A percentile compares a stretch with the other conserved stretches of the same genome.
phyloP scores from a whole-genome alignment of 2,329 filamentous ascomycete species.

The Lachnellula hyalina region DNA sequence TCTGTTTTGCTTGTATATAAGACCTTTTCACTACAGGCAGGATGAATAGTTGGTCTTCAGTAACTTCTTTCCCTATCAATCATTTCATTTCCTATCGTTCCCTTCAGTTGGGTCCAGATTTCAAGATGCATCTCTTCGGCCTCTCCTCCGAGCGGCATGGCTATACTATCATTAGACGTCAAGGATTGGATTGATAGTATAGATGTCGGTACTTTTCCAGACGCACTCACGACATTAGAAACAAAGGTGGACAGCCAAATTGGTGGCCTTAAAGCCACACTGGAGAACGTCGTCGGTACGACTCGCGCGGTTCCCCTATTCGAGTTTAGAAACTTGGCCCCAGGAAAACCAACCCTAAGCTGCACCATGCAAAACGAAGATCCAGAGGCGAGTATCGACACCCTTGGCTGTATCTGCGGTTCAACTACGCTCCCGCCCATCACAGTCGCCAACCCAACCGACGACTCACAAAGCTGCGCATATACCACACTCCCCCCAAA shows the following conservation, averaged over 20 bases:
- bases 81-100: too few relatives aligned
- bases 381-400: neutral
- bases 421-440: neutral
- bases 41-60: too few relatives aligned
- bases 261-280: neutral
- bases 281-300: conserved; percentile 3
- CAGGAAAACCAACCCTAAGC: neutral
- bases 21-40: too few relatives aligned
- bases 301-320: conserved; percentile 5
- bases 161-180: neutral
- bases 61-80: too few relatives aligned
- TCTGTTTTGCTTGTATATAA: too few relatives aligned
- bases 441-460: too few relatives aligned
- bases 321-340: conserved; percentile 3
- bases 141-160: neutral
- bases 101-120: too few relatives aligned
- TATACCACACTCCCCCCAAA: too few relatives aligned
- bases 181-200: neutral
- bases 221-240: neutral
- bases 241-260: conserved; percentile 1
- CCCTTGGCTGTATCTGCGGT: neutral
- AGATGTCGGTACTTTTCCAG: neutral
- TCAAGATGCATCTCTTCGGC: too few relatives aligned
- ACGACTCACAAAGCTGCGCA: too few relatives aligned
- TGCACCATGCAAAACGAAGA: neutral